A percentile compares a stretch with the other conserved stretches of the same genome.
Conservation (phyloP, 176 grass and related monocot genomes). For the Carex littledalei region DNA sequence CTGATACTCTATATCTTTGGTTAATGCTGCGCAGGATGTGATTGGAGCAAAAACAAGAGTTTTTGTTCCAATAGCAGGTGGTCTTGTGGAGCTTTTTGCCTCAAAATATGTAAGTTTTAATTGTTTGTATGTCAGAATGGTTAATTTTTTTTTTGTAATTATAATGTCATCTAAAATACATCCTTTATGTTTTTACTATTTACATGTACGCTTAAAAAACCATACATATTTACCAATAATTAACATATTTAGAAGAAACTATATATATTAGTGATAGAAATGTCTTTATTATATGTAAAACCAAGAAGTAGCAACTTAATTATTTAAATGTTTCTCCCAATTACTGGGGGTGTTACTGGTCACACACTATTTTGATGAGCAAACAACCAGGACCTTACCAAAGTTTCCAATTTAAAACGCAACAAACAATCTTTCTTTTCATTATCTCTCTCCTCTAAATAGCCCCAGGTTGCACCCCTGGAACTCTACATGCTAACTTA, state of each 20-base stretch:
- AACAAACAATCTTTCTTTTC: conserved; percentile 29
- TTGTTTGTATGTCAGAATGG: background rate
- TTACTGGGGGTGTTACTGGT: conserved; percentile 6
- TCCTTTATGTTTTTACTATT: background rate
- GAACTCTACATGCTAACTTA: conserved; percentile 8
- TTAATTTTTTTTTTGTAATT: background rate
- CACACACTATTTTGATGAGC: conserved; percentile 40
- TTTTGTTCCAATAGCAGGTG: conserved; percentile 64
- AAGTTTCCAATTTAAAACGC: conserved; percentile 27
- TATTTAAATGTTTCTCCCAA: background rate
- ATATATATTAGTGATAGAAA: background rate
- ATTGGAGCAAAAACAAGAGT: conserved; percentile 38
- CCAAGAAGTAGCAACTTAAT: background rate
- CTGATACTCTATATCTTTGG: background rate
- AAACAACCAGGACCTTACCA: conserved; percentile 32
- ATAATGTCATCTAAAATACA: background rate
- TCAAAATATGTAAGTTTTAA: conserved; percentile 45
- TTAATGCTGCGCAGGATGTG: conserved; percentile 31
- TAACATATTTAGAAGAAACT: background rate
- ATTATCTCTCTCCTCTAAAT: background rate
- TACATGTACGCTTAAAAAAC: background rate
- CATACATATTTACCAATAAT: background rate
- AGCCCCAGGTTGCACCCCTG: conserved; percentile 2
- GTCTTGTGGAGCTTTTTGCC: conserved; percentile 67
- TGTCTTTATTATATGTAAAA: background rate